phyloP scores from a whole-genome alignment of 495 filamentous ascomycete genomes.

The Talaromyces trachyspermus region DNA sequence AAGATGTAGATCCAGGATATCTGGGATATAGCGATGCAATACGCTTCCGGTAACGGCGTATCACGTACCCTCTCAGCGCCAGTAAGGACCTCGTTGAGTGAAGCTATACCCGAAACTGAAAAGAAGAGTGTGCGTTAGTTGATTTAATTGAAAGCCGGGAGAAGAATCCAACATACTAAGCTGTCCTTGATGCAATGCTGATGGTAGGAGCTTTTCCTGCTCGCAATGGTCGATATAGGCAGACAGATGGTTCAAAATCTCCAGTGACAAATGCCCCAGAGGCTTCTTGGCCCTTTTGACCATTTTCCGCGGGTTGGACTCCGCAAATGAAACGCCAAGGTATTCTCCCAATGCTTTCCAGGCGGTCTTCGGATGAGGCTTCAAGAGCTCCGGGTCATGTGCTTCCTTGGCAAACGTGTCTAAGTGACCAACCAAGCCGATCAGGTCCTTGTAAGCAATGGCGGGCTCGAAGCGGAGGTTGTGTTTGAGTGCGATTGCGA shows the following conservation, averaged over 20 bases:
- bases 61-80: slow-evolving; percentile 76
- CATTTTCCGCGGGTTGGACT: slow-evolving; percentile 64
- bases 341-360: slow-evolving; percentile 63
- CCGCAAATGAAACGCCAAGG: slow-evolving; percentile 61
- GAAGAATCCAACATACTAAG: slow-evolving; percentile 32
- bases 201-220: slow-evolving; percentile 46
- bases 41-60: slow-evolving; percentile 78
- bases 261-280: slow-evolving; percentile 69
- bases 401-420: slow-evolving; percentile 61
- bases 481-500: slow-evolving; percentile 70
- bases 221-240: slow-evolving; percentile 54
- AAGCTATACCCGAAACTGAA: too few species aligned
- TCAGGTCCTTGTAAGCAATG: slow-evolving; percentile 61
- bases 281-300: slow-evolving; percentile 58
- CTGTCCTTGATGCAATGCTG: slow-evolving; percentile 39
- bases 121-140: too few species aligned
- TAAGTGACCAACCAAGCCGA: slow-evolving; percentile 34
- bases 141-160: too few species aligned
- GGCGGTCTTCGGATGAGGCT: slow-evolving; percentile 34
- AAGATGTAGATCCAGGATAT: slow-evolving; percentile 85
- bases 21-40: slow-evolving; percentile 77
- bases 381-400: slow-evolving; percentile 40
- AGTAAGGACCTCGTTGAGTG: slow-evolving; percentile 65
- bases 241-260: slow-evolving; percentile 66
- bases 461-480: slow-evolving; percentile 85